phyloP scores from a whole-genome alignment of 495 filamentous ascomycete species.

The Thermochaetoides thermophila region DNA sequence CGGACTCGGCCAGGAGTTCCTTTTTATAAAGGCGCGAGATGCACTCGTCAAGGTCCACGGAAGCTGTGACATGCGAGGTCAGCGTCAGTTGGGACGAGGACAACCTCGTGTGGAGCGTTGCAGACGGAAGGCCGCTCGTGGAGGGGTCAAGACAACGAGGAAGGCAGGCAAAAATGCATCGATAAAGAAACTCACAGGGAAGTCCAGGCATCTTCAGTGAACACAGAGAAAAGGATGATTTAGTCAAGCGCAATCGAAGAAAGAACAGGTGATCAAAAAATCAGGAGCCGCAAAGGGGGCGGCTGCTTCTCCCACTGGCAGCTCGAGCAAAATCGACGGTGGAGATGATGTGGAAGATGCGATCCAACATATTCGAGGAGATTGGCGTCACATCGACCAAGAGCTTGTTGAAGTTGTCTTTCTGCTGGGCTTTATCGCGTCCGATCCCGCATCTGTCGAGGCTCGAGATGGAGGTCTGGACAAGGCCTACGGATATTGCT shows the following conservation, averaged over 20 bases:
- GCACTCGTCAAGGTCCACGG: constrained; percentile 95
- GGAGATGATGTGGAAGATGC: constrained; percentile 12
- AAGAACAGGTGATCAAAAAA: constrained; percentile 1
- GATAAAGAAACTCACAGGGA: constrained; percentile 45
- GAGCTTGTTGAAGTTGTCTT: background rate
- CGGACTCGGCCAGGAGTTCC: constrained; percentile 89
- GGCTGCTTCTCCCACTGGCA: constrained; percentile 16
- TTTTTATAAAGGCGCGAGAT: constrained; percentile 91
- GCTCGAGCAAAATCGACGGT: constrained; percentile 21
- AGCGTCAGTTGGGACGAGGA: constrained; percentile 1
- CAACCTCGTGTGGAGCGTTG: too few relatives aligned
- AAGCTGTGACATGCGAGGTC: constrained; percentile 40
- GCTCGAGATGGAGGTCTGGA: too few relatives aligned
- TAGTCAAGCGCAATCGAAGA: background rate
- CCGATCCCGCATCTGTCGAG: background rate
- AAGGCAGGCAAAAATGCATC: background rate
- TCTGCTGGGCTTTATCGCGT: background rate
- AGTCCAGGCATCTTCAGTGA: constrained; percentile 64
- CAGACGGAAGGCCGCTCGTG: constrained; percentile 2
- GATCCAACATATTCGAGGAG: constrained; percentile 22
- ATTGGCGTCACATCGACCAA: constrained; percentile 13
- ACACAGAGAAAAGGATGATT: background rate
- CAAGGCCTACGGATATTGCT: too few relatives aligned
- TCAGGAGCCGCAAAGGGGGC: constrained; percentile 11
- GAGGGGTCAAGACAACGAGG: background rate